A percentile compares a stretch with the other conserved stretches of the same genome.
Conservation (phyloP, 441 rosid genomes). For the Francoa sonchifolia region DNA sequence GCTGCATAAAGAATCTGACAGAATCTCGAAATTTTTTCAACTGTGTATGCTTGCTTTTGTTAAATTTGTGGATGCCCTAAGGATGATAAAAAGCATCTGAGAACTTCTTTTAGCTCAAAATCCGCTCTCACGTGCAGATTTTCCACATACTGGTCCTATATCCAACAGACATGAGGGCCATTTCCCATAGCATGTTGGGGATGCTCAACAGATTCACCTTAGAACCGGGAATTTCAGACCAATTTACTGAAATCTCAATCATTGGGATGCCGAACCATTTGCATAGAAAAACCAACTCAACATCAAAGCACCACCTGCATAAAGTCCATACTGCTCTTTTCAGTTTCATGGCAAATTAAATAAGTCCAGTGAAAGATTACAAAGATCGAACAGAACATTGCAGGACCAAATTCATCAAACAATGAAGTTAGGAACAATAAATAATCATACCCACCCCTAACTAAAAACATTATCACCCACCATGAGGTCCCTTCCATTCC, state of each 20-base stretch:
- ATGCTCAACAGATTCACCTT: conserved; percentile 82
- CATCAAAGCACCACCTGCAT: conserved; percentile 97
- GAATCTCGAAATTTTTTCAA: not conserved
- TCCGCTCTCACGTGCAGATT: conserved; percentile 11
- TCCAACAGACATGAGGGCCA: conserved; percentile 72
- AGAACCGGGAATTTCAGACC: conserved; percentile 94
- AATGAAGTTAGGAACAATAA: too few relatives aligned
- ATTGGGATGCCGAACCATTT: conserved; percentile 61
- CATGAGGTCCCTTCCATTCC: too few relatives aligned
- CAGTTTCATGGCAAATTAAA: too few relatives aligned
- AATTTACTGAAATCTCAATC: conserved; percentile 72
- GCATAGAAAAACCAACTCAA: conserved; percentile 79
- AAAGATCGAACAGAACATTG: too few relatives aligned
- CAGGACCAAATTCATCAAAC: too few relatives aligned
- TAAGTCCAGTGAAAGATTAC: too few relatives aligned
- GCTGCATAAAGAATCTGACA: not conserved
- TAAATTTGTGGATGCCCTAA: not conserved
- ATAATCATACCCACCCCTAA: too few relatives aligned
- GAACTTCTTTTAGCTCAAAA: not conserved
- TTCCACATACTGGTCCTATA: conserved; percentile 74
- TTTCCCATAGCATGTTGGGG: conserved; percentile 92
- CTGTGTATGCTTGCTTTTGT: not conserved
- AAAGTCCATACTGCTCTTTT: not conserved
- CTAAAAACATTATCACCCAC: too few relatives aligned
- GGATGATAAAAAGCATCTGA: not conserved